These are phyloP conservation scores for Paramarasmius palmivorus DNA, from an alignment of 1,284 basidiomycete genomes.

Conservation along the genomic window DNA sequence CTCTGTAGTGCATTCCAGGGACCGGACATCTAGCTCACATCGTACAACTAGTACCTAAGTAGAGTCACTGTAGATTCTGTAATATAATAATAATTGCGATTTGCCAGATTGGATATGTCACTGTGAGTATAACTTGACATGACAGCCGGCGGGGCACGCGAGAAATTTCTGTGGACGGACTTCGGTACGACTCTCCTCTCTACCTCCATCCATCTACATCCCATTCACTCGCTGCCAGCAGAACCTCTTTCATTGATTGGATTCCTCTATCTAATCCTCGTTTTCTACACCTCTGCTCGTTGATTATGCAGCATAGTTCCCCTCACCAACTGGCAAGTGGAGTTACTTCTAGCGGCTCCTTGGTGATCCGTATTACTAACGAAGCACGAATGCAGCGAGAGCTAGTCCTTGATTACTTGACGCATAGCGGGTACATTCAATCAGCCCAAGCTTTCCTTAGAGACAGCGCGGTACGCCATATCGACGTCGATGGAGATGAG, in stretches of 20 bases:
- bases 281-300: no score
- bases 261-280: no score
- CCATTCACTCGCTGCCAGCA: no score
- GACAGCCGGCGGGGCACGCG: no score
- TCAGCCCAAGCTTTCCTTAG: slow-evolving; percentile 72
- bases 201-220: no score
- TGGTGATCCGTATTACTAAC: slow-evolving; percentile 1
- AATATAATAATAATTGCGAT: neutral
- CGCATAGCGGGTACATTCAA: slow-evolving; percentile 69
- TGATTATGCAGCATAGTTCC: no score
- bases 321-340: slow-evolving; percentile 2
- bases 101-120: no score
- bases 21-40: slow-evolving; percentile 13
- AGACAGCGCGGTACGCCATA: slow-evolving; percentile 60
- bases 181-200: no score
- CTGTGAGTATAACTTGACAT: no score
- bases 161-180: no score
- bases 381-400: slow-evolving; percentile 45
- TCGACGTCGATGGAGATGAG: slow-evolving; percentile 72
- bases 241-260: neutral
- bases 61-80: neutral
- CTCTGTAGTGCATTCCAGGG: slow-evolving; percentile 10
- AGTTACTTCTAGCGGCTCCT: slow-evolving; percentile 3
- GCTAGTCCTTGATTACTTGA: slow-evolving; percentile 82
- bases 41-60: neutral